phyloP scores from a whole-genome alignment of 495 filamentous ascomycete species.

The Hypomontagnella monticulosa region DNA sequence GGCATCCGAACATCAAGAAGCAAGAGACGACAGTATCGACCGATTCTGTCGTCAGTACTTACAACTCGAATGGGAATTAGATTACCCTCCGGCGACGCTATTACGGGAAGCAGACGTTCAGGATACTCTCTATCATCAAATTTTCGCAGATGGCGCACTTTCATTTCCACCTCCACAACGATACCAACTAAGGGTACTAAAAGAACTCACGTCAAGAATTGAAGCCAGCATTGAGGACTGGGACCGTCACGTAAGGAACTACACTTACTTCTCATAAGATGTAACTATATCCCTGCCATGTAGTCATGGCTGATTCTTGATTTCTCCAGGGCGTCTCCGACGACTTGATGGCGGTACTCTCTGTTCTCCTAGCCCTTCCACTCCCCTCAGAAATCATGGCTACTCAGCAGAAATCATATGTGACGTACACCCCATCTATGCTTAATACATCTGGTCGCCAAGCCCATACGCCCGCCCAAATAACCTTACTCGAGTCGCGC shows the following conservation, averaged over 20 bases:
- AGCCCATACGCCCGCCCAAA: constrained; percentile 14
- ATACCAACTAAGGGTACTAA: constrained; percentile 78
- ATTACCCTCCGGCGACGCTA: constrained; percentile 45
- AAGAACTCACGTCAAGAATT: constrained; percentile 70
- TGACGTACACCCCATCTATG: constrained; percentile 71
- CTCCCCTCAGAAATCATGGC: constrained; percentile 67
- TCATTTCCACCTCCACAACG: constrained; percentile 65
- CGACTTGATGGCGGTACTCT: constrained; percentile 70
- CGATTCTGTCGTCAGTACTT: constrained; percentile 57
- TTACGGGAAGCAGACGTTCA: constrained; percentile 63
- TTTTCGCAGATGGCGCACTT: constrained; percentile 68
- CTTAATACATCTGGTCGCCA: constrained; percentile 23
- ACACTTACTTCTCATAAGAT: not conserved
- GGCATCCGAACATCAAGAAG: not conserved
- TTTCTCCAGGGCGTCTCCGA: constrained; percentile 75
- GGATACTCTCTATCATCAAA: constrained; percentile 64
- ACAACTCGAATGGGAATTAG: constrained; percentile 50
- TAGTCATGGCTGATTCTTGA: constrained; percentile 35
- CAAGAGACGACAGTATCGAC: constrained; percentile 12
- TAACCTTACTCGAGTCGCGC: constrained; percentile 76
- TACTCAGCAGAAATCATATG: constrained; percentile 78
- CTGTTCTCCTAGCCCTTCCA: constrained; percentile 65
- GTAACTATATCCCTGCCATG: constrained; percentile 14
- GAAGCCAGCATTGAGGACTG: constrained; percentile 77
- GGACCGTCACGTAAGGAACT: constrained; percentile 79